Conservation (phyloP, 1,284 basidiomycete species). For the Sutorius eximius region DNA sequence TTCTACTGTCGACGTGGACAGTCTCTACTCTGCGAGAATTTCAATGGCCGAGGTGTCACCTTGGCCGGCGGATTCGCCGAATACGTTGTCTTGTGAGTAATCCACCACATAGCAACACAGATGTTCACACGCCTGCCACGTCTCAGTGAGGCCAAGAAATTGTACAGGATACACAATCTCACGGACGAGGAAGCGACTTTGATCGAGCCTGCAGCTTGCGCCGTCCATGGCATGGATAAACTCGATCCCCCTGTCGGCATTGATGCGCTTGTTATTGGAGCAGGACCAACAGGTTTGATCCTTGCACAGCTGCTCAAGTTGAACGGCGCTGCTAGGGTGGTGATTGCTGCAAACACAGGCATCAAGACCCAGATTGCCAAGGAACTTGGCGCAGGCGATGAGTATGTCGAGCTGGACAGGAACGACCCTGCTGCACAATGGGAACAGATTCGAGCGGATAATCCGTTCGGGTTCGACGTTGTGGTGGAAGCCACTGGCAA, state of each 20-base stretch:
- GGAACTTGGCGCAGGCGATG: conserved; percentile 72
- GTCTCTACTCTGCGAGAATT: conserved; percentile 74
- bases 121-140: neutral
- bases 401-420: conserved; percentile 79
- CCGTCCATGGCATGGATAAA: conserved; percentile 84
- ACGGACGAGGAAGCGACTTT: conserved; percentile 82
- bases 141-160: conserved; percentile 58
- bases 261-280: conserved; percentile 73
- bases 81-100: conserved; percentile 70
- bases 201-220: conserved; percentile 82
- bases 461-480: conserved; percentile 84
- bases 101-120: neutral
- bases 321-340: conserved; percentile 73
- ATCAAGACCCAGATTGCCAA: conserved; percentile 81
- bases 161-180: conserved; percentile 80
- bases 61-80: conserved; percentile 80
- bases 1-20: conserved; percentile 80
- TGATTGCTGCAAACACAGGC: conserved; percentile 79
- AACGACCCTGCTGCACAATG: conserved; percentile 70
- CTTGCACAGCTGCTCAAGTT: conserved; percentile 81
- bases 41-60: conserved; percentile 71
- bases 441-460: conserved; percentile 68
- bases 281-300: conserved; percentile 81
- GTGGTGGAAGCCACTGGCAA: conserved; percentile 85
- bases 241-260: conserved; percentile 72